Evolutionary conservation across 2,329 filamentous ascomycete species (phyloP), one percentile per base, ranked within the genome.

Genomic region (Fusarium sp.): DNA sequence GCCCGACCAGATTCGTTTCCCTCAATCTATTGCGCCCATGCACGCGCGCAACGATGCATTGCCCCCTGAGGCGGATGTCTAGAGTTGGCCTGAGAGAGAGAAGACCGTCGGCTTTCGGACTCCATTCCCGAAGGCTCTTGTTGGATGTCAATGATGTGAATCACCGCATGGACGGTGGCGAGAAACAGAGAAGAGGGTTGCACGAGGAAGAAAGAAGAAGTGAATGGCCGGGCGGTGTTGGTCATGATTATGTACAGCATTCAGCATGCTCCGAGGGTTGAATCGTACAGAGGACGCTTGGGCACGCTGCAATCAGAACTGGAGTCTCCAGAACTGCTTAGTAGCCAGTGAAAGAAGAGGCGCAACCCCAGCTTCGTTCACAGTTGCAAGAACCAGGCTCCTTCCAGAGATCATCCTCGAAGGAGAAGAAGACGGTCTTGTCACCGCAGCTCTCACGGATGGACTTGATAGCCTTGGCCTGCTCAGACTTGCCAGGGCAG

Each of bases 391-490:
- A 81, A 75, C 92, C 93, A 35, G 88, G 83, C 44, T 84, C 79
- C 91, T 98, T 98, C 95, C 95, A 98, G 76, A 83, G 73, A 82
- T 98, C 95, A 79, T 97, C 86, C 78, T 89, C 86, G 85, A 88
- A 94, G 76, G 91, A 93, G 90, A 98, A 97, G 86, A 97, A 91
- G 82, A 94, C 91, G 47, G 90, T 89, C 84, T 91, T 88, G 79
- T 87, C 84, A 79, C 94, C 94, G 66, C 89, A 88, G 71, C 85
- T 84, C 77, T 88, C 78, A 74, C 91, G 84, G 81, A 98, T 96
- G 65, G 89, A 89, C 73, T 88, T 81, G 81, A 98, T 90, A 77
- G 96, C 96, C 47, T 80, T 82, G 57, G 84, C 84, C 88, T 98
- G 96, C 85, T 96, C 86, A 3, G 80, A 46, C 9, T 76, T 56